Conservation (phyloP, 1,284 basidiomycete species). For the Wallemia hederae region DNA sequence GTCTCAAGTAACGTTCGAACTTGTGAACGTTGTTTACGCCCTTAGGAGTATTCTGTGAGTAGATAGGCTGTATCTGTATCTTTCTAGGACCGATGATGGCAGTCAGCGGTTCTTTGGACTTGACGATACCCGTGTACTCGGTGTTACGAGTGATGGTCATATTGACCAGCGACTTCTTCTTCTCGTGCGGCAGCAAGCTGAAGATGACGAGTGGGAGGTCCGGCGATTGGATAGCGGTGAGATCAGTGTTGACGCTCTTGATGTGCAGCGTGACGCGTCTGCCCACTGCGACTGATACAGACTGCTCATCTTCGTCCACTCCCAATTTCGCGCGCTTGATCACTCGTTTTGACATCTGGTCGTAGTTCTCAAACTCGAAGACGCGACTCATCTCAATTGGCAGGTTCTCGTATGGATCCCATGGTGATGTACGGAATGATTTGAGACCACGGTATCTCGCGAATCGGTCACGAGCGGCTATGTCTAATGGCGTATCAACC, state of each 20-base stretch:
- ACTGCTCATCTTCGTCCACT: not conserved
- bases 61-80: constrained; percentile 55
- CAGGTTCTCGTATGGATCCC: constrained; percentile 92
- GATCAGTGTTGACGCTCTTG: constrained; percentile 31
- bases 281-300: constrained; percentile 28
- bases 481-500: constrained; percentile 75
- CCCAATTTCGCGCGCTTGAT: not conserved
- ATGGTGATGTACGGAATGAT: constrained; percentile 76
- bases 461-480: constrained; percentile 61
- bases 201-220: constrained; percentile 39
- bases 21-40: constrained; percentile 93
- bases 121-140: constrained; percentile 61
- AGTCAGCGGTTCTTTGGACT: constrained; percentile 78
- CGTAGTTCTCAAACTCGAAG: constrained; percentile 91
- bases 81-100: constrained; percentile 69
- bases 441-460: constrained; percentile 73
- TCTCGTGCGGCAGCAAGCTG: constrained; percentile 72
- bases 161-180: constrained; percentile 79
- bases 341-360: constrained; percentile 50
- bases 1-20: constrained; percentile 71
- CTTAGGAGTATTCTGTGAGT: constrained; percentile 66
- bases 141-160: constrained; percentile 86
- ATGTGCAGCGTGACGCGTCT: constrained; percentile 42
- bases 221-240: constrained; percentile 19
- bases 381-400: constrained; percentile 80